A percentile compares a stretch with the other conserved stretches of the same genome.
Evolutionary conservation across 1,284 basidiomycete species (phyloP).

Genomic region (Ustilago trichophora): DNA sequence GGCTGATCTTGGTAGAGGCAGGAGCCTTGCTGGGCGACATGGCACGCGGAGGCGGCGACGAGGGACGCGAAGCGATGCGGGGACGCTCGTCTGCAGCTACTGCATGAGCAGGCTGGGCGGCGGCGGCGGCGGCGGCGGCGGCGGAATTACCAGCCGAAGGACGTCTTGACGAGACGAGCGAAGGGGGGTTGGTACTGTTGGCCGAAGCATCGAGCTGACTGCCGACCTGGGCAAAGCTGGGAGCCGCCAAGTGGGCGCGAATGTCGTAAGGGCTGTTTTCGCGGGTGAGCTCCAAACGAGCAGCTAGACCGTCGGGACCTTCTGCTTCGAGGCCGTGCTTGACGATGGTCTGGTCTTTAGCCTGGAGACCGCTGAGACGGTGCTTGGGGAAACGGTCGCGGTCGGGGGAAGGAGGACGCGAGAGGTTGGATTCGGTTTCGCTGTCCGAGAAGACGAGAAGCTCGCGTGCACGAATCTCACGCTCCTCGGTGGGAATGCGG

Average conservation of each 20-base stretch:
- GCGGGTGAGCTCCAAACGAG: constrained; percentile 50
- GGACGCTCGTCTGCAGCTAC: constrained; percentile 7
- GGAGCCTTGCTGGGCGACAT: constrained; percentile 53
- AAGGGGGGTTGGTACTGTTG: constrained; percentile 26
- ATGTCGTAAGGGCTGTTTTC: constrained; percentile 53
- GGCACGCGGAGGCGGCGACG: constrained; percentile 51
- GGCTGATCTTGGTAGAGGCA: constrained; percentile 47
- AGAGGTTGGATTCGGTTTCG: constrained; percentile 61
- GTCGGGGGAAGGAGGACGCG: constrained; percentile 57
- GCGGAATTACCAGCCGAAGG: constrained; percentile 17
- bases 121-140: constrained; percentile 3
- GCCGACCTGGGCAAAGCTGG: constrained; percentile 13
- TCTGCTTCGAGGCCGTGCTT: constrained; percentile 46
- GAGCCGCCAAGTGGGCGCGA: constrained; percentile 24
- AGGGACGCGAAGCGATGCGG: constrained; percentile 21
- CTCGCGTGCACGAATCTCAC: constrained; percentile 52
- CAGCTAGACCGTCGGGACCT: constrained; percentile 22
- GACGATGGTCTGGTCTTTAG: constrained; percentile 54
- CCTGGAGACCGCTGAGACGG: constrained; percentile 56
- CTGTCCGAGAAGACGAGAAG: constrained; percentile 52
- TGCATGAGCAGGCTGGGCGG: too few species aligned
- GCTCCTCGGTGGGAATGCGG: constrained; percentile 46
- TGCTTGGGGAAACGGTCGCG: constrained; percentile 54
- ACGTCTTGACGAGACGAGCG: constrained; percentile 25
- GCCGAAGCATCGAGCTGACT: constrained; percentile 22